phyloP scores from a whole-genome alignment of 202 grass and related monocot genomes.

The Brachypodium distachyon region DNA sequence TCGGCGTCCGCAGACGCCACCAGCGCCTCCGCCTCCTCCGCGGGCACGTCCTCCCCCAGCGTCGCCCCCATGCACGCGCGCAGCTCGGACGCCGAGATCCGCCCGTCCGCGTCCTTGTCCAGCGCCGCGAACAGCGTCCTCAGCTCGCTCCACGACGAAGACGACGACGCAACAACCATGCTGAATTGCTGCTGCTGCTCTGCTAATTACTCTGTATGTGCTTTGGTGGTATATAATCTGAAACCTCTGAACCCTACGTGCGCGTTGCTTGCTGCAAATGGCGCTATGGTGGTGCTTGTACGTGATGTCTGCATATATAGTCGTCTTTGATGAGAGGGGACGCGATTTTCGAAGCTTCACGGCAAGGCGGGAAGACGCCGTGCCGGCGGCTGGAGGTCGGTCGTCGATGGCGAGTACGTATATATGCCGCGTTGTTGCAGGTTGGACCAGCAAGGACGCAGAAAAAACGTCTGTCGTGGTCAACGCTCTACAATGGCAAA shows the following conservation, averaged over 20 bases:
- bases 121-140: conserved; percentile 13
- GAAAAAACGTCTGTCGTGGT: too few relatives aligned
- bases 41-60: conserved; percentile 21
- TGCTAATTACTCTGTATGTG: background rate
- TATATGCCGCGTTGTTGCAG: background rate
- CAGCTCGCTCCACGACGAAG: background rate
- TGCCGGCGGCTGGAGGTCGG: background rate
- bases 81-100: conserved; percentile 26
- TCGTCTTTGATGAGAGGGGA: too few relatives aligned
- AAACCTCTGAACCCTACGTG: too few relatives aligned
- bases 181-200: background rate
- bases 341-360: conserved; percentile 30
- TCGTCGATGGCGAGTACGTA: too few relatives aligned
- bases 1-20: conserved; percentile 41
- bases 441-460: too few relatives aligned
- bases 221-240: too few relatives aligned
- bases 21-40: conserved; percentile 39
- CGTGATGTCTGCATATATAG: too few relatives aligned
- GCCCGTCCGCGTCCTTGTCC: conserved; percentile 19
- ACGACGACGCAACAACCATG: too few relatives aligned
- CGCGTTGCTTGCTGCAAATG: too few relatives aligned
- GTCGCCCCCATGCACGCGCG: conserved; percentile 22
- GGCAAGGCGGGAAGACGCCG: background rate
- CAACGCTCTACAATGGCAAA: too few relatives aligned
- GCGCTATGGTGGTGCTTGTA: too few relatives aligned